Evolutionary conservation across 805 yeast genomes (phyloP).

Genomic region (Hanseniaspora vineae): DNA sequence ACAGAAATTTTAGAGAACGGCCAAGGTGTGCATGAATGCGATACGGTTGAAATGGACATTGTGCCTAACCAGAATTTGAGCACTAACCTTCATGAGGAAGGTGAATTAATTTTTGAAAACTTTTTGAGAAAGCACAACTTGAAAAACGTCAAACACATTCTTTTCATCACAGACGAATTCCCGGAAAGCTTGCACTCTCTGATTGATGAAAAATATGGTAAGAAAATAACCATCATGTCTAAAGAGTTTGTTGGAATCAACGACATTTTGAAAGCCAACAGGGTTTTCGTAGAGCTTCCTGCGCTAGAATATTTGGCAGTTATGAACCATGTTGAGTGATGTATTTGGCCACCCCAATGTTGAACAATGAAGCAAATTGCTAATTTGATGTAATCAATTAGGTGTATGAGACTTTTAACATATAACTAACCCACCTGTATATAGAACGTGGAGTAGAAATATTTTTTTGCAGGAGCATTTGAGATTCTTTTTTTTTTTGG

Average conservation of each 20-base stretch:
- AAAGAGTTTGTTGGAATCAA: slow-evolving; percentile 74
- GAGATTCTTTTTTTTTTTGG: too few species aligned
- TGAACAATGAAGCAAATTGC: too few species aligned
- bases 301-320: slow-evolving; percentile 54
- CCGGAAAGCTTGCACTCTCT: slow-evolving; percentile 21
- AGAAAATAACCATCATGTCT: slow-evolving; percentile 48
- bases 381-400: too few species aligned
- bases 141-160: slow-evolving; percentile 35
- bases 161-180: slow-evolving; percentile 54
- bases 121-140: slow-evolving; percentile 38
- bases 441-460: too few species aligned
- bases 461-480: too few species aligned
- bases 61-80: background rate
- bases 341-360: too few species aligned
- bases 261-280: slow-evolving; percentile 68
- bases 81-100: slow-evolving; percentile 16
- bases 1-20: slow-evolving; percentile 3
- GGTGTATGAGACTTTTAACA: too few species aligned
- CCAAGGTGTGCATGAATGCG: slow-evolving; percentile 9
- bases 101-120: slow-evolving; percentile 30
- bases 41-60: slow-evolving; percentile 14
- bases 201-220: background rate
- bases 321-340: slow-evolving; percentile 9
- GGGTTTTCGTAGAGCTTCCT: slow-evolving; percentile 55
- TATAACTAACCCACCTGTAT: too few species aligned